These are phyloP conservation scores for Hanseniaspora guilliermondii DNA, from an alignment of 805 yeast genomes.

Conservation along the genomic window DNA sequence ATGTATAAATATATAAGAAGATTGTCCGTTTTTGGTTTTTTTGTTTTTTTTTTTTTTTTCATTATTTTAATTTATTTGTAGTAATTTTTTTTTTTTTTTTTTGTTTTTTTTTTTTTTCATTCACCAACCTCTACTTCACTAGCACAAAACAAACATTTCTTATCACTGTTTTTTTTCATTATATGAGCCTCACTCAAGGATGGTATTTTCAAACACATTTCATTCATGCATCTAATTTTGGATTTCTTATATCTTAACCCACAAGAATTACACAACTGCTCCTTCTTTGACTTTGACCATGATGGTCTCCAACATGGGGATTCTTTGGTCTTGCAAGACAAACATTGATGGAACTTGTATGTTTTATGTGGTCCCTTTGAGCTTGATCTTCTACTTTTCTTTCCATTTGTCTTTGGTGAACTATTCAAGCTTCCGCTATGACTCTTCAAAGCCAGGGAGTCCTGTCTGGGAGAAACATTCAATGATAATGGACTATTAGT, in stretches of 20 bases:
- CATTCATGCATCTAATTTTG: conserved; percentile 73
- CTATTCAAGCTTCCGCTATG: conserved; percentile 1
- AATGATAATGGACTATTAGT: neutral
- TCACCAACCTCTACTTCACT: conserved; percentile 36
- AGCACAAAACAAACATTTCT: conserved; percentile 47
- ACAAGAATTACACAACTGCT: conserved; percentile 95
- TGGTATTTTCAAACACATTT: conserved; percentile 72
- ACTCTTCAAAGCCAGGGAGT: neutral
- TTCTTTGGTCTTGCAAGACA: conserved; percentile 80
- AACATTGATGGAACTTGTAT: conserved; percentile 34
- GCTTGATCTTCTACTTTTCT: conserved; percentile 19
- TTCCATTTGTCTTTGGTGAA: conserved; percentile 14
- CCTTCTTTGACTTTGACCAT: conserved; percentile 69
- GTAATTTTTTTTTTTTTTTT: neutral
- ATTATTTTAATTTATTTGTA: too few species aligned
- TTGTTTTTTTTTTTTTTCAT: neutral
- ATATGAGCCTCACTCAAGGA: conserved; percentile 91
- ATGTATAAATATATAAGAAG: too few species aligned
- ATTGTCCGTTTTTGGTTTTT: too few species aligned
- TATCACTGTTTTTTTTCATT: conserved; percentile 39
- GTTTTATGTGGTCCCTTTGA: conserved; percentile 8
- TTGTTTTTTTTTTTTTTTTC: neutral
- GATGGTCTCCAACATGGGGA: conserved; percentile 99
- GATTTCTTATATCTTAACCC: conserved; percentile 92
- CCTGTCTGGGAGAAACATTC: neutral